Evolutionary conservation across 2,329 filamentous ascomycete genomes (phyloP), one percentile per base, ranked within the genome.

Genomic region (Colletotrichum ledebouriae): DNA sequence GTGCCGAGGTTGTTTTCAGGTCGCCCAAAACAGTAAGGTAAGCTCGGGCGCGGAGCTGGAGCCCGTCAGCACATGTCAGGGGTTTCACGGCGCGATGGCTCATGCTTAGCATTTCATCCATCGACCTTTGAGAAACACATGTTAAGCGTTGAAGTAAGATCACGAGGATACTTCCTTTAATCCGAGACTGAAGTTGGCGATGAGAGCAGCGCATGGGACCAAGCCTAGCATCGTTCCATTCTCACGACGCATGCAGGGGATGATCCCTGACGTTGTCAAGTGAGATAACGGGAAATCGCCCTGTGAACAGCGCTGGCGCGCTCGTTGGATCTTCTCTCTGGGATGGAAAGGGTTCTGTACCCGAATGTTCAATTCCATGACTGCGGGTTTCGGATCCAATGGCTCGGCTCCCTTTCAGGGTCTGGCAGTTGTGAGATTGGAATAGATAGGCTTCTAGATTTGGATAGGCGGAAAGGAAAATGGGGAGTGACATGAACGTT

Each of bases 1-100:
- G 47, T 68, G 65, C 65, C 65, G 65, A 68, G 65, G 65, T 65
- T 56, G 53, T 55, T 59, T 49, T 47, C 34, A 22, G 25, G 22
- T 46, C 60, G 15, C 64, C 59, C n/a, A 59, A 52, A 65, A 34
- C 55, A 13, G 56, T 25, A 25, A 25, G 29, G 56, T 25, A 25
- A 25, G 29, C 7, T 9, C 39, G 15, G 33, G 25, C 12, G 12
- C 47, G 22, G 25, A 10, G 12, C 47, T 52, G 53, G 55, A 64
- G 61, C 61, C 47, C 25, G 20, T 55, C 55, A 53, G 65, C 65
- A 68, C 65, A 65, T 68, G 65, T 39, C 42, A 68, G 61, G 65
- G 65, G 47, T 59, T 15, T 29, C 46, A 64, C 13, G 17, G 2
- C 25, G 10, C 13, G 37, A 39, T 39, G 37, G 37, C 7, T 33